phyloP scores from a whole-genome alignment of 2,329 filamentous ascomycete genomes.

The Penicillium sp. region DNA sequence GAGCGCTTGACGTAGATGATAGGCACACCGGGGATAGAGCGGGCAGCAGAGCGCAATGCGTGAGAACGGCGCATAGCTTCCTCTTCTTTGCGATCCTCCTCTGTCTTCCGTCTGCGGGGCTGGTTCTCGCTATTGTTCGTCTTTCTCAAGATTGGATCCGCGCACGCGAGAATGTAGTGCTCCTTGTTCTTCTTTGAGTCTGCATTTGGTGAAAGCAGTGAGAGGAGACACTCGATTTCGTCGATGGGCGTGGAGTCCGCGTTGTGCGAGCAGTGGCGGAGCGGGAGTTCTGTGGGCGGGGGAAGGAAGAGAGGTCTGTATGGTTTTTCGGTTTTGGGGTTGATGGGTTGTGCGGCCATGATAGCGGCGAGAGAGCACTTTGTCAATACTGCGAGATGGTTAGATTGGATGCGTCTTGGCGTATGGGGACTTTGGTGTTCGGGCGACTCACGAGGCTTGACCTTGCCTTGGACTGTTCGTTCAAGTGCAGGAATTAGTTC shows the following conservation, averaged over 20 bases:
- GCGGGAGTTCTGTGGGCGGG: constrained; percentile 45
- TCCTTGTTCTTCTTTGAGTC: constrained; percentile 49
- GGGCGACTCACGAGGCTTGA: constrained; percentile 68
- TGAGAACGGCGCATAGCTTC: constrained; percentile 34
- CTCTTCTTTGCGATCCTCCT: constrained; percentile 32
- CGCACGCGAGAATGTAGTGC: constrained; percentile 49
- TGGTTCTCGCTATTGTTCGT: constrained; percentile 27
- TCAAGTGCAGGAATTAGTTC: constrained; percentile 75
- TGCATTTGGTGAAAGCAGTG: constrained; percentile 42
- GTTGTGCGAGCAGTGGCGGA: constrained; percentile 51
- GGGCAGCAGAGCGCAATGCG: constrained; percentile 40
- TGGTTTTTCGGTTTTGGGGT: constrained; percentile 41
- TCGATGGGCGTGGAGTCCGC: constrained; percentile 44
- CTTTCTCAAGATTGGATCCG: constrained; percentile 36
- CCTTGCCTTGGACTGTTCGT: constrained; percentile 79
- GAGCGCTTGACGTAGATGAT: constrained; percentile 54
- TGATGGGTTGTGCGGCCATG: constrained; percentile 41
- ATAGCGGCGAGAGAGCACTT: constrained; percentile 57
- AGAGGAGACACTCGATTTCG: constrained; percentile 47
- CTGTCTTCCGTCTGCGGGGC: constrained; percentile 34
- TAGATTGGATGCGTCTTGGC: constrained; percentile 4
- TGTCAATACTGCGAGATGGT: constrained; percentile 64
- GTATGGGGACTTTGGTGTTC: background rate
- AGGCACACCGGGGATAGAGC: constrained; percentile 49
- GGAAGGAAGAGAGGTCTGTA: constrained; percentile 46